Evolutionary conservation across 768 basidiomycete genomes (phyloP).

Genomic region (Leccinum olivaceopallidum): DNA sequence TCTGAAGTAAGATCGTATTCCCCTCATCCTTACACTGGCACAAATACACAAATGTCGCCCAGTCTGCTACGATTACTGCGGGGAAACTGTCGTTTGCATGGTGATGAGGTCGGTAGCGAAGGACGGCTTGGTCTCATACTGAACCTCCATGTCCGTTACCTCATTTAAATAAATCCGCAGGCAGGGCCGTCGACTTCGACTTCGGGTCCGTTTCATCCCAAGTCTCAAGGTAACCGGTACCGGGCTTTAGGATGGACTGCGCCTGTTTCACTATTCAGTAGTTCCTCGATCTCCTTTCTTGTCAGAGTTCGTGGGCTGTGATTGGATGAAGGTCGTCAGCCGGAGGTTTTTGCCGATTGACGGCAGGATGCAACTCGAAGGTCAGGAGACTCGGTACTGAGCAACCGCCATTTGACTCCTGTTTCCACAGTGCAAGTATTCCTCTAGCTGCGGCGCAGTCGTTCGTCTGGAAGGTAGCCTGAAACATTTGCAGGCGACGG

Average conservation of each 20-base stretch:
- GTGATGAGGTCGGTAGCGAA: too few species aligned
- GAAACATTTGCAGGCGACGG: neutral
- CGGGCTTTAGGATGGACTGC: too few species aligned
- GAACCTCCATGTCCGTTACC: neutral
- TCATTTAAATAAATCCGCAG: too few species aligned
- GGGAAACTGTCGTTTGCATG: too few species aligned
- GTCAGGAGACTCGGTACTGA: neutral
- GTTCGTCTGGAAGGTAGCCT: neutral
- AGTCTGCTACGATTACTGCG: too few species aligned
- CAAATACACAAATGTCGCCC: too few species aligned
- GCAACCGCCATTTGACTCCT: neutral
- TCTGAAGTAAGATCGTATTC: too few species aligned
- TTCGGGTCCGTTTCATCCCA: too few species aligned
- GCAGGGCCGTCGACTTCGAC: too few species aligned
- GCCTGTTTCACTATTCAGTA: too few species aligned
- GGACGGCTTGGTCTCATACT: neutral
- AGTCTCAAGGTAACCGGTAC: too few species aligned
- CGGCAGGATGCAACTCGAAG: neutral
- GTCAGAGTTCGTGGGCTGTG: neutral
- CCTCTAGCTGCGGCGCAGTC: neutral
- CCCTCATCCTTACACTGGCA: too few species aligned
- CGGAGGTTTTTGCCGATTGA: neutral
- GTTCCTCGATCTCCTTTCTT: neutral
- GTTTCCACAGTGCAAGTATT: neutral
- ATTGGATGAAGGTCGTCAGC: neutral